Conservation (phyloP, 768 basidiomycete genomes). For the Tylopilus sp. region DNA sequence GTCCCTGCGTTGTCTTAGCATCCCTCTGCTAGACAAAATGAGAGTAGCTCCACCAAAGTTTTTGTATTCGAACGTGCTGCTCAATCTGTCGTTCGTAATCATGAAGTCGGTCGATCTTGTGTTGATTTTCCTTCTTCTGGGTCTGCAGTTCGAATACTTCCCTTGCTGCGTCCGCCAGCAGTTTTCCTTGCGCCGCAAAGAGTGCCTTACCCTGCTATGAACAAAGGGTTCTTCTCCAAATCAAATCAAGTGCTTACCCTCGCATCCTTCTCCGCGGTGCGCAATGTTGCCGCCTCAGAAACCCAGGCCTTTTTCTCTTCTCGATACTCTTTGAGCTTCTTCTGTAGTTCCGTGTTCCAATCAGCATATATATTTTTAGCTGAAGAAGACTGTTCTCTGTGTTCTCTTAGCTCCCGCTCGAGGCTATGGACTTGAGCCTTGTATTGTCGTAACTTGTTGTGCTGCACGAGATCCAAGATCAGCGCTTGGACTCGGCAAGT, state of each 20-base stretch:
- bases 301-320: constrained; percentile 81
- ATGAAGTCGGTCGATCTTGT: constrained; percentile 73
- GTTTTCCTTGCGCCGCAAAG: constrained; percentile 63
- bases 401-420: constrained; percentile 66
- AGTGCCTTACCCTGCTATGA: constrained; percentile 43
- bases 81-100: constrained; percentile 90
- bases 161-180: constrained; percentile 65
- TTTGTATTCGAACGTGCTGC: constrained; percentile 71
- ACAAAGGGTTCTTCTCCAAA: not conserved
- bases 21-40: not conserved
- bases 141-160: constrained; percentile 73
- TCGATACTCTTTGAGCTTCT: constrained; percentile 67
- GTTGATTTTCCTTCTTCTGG: constrained; percentile 70
- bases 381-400: constrained; percentile 67
- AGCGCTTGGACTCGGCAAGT: constrained; percentile 1
- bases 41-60: constrained; percentile 60
- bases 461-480: constrained; percentile 40
- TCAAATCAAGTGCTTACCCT: constrained; percentile 39
- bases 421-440: constrained; percentile 63
- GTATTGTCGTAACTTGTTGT: constrained; percentile 79
- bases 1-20: constrained; percentile 49
- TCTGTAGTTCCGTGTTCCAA: constrained; percentile 80
- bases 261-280: constrained; percentile 67
- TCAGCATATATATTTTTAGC: constrained; percentile 78
- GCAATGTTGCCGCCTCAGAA: constrained; percentile 62